Evolutionary conservation across 164 flowering plant species (phyloP).

Genomic region (Protea cynaroides): DNA sequence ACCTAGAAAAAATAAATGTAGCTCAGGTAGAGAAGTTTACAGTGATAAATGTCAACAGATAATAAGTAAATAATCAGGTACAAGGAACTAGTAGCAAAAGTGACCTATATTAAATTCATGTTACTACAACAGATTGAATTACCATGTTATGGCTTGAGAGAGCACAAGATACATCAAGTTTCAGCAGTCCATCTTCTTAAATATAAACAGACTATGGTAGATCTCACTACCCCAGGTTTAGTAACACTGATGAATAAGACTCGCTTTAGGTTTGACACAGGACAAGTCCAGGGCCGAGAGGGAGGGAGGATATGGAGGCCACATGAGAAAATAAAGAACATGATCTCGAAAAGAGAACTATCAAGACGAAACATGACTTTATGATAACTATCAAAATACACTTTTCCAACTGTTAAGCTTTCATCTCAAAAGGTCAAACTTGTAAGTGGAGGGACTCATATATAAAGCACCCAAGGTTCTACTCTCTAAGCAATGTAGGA

Average conservation of each 20-base stretch:
- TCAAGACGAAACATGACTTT: not conserved
- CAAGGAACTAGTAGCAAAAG: not conserved
- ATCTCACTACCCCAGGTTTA: not conserved
- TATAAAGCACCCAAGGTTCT: too few relatives aligned
- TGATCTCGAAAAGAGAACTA: not conserved
- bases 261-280: not conserved
- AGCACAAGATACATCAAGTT: not conserved
- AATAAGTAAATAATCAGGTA: constrained; percentile 3
- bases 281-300: not conserved
- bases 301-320: not conserved
- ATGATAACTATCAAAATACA: not conserved
- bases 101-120: not conserved
- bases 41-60: not conserved
- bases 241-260: not conserved
- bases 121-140: not conserved
- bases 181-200: not conserved
- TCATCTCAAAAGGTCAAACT: too few relatives aligned
- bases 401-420: too few relatives aligned
- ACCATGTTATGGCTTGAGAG: not conserved
- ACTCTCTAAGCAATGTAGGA: too few relatives aligned
- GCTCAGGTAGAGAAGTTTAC: not conserved
- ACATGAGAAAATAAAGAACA: not conserved
- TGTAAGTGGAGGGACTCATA: too few relatives aligned
- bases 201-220: not conserved
- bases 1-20: constrained; percentile 40